A percentile compares a stretch with the other conserved stretches of the same genome.
Conservation (phyloP, 2,329 filamentous ascomycete genomes). For the Zelopaecilomyces penicillatus region DNA sequence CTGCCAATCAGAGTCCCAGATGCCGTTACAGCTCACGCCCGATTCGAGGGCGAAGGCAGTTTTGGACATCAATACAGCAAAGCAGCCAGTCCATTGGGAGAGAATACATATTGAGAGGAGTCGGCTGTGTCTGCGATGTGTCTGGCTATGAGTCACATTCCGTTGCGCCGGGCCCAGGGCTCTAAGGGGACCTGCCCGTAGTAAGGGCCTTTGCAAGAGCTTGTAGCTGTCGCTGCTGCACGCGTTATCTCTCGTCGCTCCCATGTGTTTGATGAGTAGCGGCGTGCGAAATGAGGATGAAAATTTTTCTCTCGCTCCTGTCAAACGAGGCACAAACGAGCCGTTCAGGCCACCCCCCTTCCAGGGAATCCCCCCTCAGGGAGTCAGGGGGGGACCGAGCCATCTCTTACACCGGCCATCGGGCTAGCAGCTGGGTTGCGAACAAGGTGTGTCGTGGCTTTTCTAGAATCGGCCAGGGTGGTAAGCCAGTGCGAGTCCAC, state of each 20-base stretch:
- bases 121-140: conserved; percentile 7
- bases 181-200: no score
- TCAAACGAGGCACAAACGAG: conserved; percentile 9
- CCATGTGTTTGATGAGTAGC: conserved; percentile 8
- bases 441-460: conserved; percentile 3
- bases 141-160: conserved; percentile 12
- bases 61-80: conserved; percentile 19
- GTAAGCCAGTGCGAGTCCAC: background rate
- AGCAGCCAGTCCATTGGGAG: conserved; percentile 13
- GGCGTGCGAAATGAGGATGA: conserved; percentile 11
- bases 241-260: no score
- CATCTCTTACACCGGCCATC: conserved; percentile 6
- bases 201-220: no score
- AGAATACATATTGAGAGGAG: conserved; percentile 8
- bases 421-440: conserved; percentile 6
- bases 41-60: conserved; percentile 12
- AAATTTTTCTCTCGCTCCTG: conserved; percentile 10
- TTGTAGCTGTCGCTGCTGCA: no score
- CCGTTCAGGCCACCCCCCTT: conserved; percentile 9
- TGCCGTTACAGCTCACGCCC: conserved; percentile 6
- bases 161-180: background rate
- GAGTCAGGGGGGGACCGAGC: conserved; percentile 1
- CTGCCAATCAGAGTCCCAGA: conserved; percentile 13
- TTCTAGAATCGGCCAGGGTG: conserved; percentile 10
- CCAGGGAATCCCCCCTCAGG: background rate